Percentiles rank a stretch among this genome's conserved stretches.
Conservation (phyloP, 1,139 yeast species). For the Candida sp. region DNA sequence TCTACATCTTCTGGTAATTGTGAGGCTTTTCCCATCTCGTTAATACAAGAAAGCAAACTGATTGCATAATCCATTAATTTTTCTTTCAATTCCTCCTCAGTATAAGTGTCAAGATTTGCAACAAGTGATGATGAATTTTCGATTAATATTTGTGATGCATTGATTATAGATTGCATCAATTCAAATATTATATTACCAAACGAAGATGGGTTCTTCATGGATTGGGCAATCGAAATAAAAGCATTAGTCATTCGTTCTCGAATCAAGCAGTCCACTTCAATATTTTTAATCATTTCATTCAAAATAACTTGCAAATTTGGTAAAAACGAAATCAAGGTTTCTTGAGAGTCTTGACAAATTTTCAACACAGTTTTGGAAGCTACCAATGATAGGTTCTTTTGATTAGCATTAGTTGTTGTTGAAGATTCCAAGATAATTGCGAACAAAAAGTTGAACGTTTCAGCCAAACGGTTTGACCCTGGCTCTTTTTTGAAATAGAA, state of each 20-base stretch:
- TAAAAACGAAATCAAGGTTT: constrained; percentile 41
- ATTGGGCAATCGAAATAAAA: constrained; percentile 58
- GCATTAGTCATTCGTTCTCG: constrained; percentile 62
- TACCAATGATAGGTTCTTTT: constrained; percentile 29
- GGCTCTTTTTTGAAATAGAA: constrained; percentile 45
- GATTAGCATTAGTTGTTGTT: constrained; percentile 10
- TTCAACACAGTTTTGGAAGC: constrained; percentile 59
- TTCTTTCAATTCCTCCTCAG: constrained; percentile 7
- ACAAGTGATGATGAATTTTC: neutral
- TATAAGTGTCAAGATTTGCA: constrained; percentile 4
- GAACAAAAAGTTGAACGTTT: constrained; percentile 48
- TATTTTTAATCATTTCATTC: constrained; percentile 48
- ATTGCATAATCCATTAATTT: constrained; percentile 38
- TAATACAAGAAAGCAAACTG: constrained; percentile 59
- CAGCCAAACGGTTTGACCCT: constrained; percentile 39
- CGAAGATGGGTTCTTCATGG: constrained; percentile 40
- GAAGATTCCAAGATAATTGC: constrained; percentile 24
- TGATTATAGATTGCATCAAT: constrained; percentile 11
- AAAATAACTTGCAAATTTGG: constrained; percentile 52
- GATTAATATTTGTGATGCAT: neutral
- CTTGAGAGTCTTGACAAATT: constrained; percentile 60
- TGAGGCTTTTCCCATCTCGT: constrained; percentile 68
- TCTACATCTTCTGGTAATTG: constrained; percentile 56
- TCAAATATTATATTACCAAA: constrained; percentile 19
- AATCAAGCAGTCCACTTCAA: constrained; percentile 45